Evolutionary conservation across 257 asterid genomes (phyloP), one percentile per base, ranked within the genome.

Genomic region (Nicotiana tomentosiformis): DNA sequence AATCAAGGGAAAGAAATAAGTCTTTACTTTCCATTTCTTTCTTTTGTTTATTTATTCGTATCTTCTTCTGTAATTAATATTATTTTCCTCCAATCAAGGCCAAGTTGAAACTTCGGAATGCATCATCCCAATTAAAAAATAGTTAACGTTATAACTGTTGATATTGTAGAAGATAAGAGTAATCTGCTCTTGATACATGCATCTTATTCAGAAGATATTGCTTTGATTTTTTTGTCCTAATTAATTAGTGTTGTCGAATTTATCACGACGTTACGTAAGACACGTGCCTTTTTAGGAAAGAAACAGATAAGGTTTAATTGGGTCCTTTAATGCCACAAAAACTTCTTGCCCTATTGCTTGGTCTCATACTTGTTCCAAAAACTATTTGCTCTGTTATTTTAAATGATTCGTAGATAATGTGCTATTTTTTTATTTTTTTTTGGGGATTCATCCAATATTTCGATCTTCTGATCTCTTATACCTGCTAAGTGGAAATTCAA

Each of bases 1-100:
- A 83, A 82, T 84, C 67, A 78, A 83, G 66, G 64, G 69, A 84
- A 84, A 58, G 58, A 85, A 77, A 64, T 64, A 87, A 86, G 89
- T 79, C 83, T 35, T 55, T 29, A 77, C 8, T 30, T 69, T 60
- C 20, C 83, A 55, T 83, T 81, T 62, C 32, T 57, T 66, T 20
- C n/a, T 15, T 81, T 32, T 65, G 9, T 70, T 55, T 43, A 9
- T 62, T 26, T 15, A 29, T 57, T 51, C 61, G 10, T 26, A 10
- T 35, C 78, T 62, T 23, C 66, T 58, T 53, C 35, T 7, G 46
- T 37, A 17, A 60, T 68, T 29, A 46, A 49, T 83, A 29, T 35
- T 74, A 15, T 18, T 65, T 35, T 64, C 26, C 56, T 66, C 51
- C 80, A 37, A 39, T 60, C 80, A 30, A 61, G 23, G 18, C 78